Evolutionary conservation across 345 rosid species (phyloP), one percentile per base, ranked within the genome.

Genomic region (Rhizophora mangle): DNA sequence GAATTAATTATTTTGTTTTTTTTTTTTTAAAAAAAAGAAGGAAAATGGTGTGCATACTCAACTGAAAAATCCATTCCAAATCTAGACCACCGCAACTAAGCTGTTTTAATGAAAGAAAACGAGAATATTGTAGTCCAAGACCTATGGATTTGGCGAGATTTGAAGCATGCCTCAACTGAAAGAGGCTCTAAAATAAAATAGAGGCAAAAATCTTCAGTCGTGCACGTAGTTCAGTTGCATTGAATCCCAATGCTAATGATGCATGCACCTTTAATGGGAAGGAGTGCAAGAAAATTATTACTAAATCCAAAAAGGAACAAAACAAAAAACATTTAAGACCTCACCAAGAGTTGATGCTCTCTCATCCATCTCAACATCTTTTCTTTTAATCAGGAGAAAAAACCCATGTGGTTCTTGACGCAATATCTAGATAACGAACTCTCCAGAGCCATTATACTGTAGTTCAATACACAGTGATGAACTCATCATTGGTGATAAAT

Each of bases 261-360:
- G 57, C 75, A 65, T 65, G 70, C 69, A 65, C 64, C 70, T 65
- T 49, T 34, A 52, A 21, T 9, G 18, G 19, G 24, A 39, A 15
- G 2, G 36, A 11, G 27, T 8, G 13, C 52, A 20, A 24, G 53
- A 70, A 60, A 29, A 31, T 21, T 13, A 36, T 26, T 11, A 6
- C 32, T 9, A 34, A 7, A 22, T 27, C 29, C 30, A 71, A 56
- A 27, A 24, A 62, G 36, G 36, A 7, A 22, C 54, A 54, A 32
- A 11, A 1, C 3, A 54, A 36, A 32, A 10, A 1, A 54, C 26
- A 10, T 51, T 62, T 11, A 46, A 20, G 67, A 37, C 67, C 76
- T 71, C 67, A 61, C 72, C 37, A 62, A 29, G 62, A 73, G 61
- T 29, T 49, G 22, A 53, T 67, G 8, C 29, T 29, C 9, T 6